Conservation (phyloP, 2,329 filamentous ascomycete genomes). For the Aurifilum marmelostoma region DNA sequence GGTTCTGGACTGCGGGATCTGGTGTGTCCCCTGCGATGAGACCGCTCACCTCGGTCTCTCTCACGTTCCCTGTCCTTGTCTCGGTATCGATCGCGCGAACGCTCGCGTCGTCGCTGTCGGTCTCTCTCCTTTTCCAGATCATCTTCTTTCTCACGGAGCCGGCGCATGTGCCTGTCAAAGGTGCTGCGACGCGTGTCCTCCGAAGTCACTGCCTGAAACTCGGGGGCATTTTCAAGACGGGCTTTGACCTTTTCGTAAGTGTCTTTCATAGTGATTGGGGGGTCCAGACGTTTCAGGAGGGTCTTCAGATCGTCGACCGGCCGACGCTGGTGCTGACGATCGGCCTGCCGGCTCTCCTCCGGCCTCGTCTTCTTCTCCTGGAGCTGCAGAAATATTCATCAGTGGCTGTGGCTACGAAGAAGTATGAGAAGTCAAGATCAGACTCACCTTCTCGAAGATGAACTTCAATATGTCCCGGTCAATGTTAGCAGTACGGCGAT, state of each 20-base stretch:
- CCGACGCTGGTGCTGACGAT: slow-evolving; percentile 77
- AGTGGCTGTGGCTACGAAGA: slow-evolving; percentile 14
- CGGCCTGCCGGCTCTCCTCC: slow-evolving; percentile 79
- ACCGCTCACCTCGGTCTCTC: slow-evolving; percentile 62
- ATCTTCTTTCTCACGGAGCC: slow-evolving; percentile 89
- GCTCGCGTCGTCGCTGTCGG: slow-evolving; percentile 56
- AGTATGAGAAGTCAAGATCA: neutral
- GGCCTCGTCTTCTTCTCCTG: slow-evolving; percentile 84
- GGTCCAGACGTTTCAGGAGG: slow-evolving; percentile 86
- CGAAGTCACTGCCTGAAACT: slow-evolving; percentile 80
- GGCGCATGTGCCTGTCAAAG: slow-evolving; percentile 90
- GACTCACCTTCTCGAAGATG: slow-evolving; percentile 78
- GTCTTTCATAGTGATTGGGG: slow-evolving; percentile 75
- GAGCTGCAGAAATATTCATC: slow-evolving; percentile 55
- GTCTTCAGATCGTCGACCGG: slow-evolving; percentile 84
- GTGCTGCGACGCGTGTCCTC: slow-evolving; percentile 82
- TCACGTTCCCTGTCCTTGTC: slow-evolving; percentile 46
- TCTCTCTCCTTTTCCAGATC: slow-evolving; percentile 71
- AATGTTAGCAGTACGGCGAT: slow-evolving; percentile 87
- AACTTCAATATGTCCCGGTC: slow-evolving; percentile 76
- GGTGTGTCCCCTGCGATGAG: slow-evolving; percentile 60
- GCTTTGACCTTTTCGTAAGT: slow-evolving; percentile 87
- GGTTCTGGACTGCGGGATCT: slow-evolving; percentile 84
- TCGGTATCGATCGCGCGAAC: slow-evolving; percentile 51
- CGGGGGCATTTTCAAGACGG: slow-evolving; percentile 77